Percentiles rank a stretch among this genome's conserved stretches.
phyloP scores from a whole-genome alignment of 2,329 filamentous ascomycete species.

The Remersonia thermophila region DNA sequence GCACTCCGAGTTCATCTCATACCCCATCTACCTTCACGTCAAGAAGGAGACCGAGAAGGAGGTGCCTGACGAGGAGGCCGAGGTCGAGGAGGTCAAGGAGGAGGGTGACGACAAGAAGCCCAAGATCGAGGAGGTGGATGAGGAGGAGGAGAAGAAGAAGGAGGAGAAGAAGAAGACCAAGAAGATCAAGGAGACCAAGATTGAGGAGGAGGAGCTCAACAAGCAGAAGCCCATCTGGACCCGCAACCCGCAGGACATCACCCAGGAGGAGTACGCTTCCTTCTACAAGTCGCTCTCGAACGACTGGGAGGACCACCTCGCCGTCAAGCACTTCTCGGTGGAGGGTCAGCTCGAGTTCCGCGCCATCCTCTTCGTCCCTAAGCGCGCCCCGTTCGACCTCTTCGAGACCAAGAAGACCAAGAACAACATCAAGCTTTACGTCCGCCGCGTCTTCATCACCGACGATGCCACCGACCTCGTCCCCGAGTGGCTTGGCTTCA shows the following conservation, averaged over 20 bases:
- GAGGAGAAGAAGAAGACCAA: constrained; percentile 97
- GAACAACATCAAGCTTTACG: constrained; percentile 99
- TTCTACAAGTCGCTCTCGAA: constrained; percentile 99
- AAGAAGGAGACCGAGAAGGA: constrained; percentile 98
- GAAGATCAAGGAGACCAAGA: constrained; percentile 97
- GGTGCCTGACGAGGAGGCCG: constrained; percentile 88
- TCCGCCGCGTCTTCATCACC: constrained; percentile 99
- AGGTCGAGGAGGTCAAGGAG: constrained; percentile 48
- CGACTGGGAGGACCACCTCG: constrained; percentile 99
- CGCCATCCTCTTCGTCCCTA: constrained; percentile 97
- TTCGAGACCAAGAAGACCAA: constrained; percentile 99
- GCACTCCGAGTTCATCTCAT: constrained; percentile 99
- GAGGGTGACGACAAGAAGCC: constrained; percentile 83
- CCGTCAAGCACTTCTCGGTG: constrained; percentile 99
- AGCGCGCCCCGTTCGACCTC: constrained; percentile 98
- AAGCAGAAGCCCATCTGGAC: constrained; percentile 99
- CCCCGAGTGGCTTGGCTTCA: constrained; percentile 96
- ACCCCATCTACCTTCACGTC: constrained; percentile 99
- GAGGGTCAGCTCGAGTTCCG: constrained; percentile 99
- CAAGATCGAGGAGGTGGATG: constrained; percentile 86
- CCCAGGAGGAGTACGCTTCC: constrained; percentile 87
- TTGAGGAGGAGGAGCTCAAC: constrained; percentile 99
- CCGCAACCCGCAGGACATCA: constrained; percentile 91
- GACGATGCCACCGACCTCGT: constrained; percentile 98
- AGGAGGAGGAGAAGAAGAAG: constrained; percentile 68